A percentile compares a stretch with the other conserved stretches of the same genome.
Conservation (phyloP, 192 early-diverging fungal species). For the Backusella morwellensis region DNA sequence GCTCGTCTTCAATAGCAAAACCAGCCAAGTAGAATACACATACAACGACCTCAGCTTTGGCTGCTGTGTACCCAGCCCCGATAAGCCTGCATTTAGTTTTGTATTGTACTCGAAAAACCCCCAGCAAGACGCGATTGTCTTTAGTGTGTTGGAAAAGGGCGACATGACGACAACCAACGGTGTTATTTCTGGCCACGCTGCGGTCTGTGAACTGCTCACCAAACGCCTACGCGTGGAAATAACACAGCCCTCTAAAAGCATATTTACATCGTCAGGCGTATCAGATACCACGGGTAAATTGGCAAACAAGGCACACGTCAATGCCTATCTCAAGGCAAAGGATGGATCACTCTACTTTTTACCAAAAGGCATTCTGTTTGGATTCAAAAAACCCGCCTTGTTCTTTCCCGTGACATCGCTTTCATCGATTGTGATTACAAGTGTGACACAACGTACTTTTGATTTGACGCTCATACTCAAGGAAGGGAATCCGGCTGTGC, state of each 20-base stretch:
- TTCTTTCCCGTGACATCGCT: conserved; percentile 40
- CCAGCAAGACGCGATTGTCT: not conserved
- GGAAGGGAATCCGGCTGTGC: not conserved
- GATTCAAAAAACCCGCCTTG: conserved; percentile 53
- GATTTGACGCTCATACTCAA: conserved; percentile 29
- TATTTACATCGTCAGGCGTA: not conserved
- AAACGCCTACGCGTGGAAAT: not conserved
- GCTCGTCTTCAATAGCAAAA: conserved; percentile 1
- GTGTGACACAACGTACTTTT: conserved; percentile 41
- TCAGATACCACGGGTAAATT: not conserved
- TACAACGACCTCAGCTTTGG: not conserved
- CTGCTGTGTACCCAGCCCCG: conserved; percentile 10
- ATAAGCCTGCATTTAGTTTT: not conserved
- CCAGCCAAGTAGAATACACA: not conserved
- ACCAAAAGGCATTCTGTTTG: conserved; percentile 46
- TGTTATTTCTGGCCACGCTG: not conserved
- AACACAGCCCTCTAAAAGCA: not conserved
- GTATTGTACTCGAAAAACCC: not conserved
- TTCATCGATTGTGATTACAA: conserved; percentile 28
- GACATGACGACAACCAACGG: not conserved
- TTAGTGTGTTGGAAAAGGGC: not conserved
- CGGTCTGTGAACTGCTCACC: not conserved
- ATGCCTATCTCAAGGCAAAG: conserved; percentile 32
- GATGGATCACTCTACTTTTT: conserved; percentile 43
- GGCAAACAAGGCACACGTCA: conserved; percentile 6